Conservation (phyloP, 2,329 filamentous ascomycete genomes). For the Monilinia aucupariae region DNA sequence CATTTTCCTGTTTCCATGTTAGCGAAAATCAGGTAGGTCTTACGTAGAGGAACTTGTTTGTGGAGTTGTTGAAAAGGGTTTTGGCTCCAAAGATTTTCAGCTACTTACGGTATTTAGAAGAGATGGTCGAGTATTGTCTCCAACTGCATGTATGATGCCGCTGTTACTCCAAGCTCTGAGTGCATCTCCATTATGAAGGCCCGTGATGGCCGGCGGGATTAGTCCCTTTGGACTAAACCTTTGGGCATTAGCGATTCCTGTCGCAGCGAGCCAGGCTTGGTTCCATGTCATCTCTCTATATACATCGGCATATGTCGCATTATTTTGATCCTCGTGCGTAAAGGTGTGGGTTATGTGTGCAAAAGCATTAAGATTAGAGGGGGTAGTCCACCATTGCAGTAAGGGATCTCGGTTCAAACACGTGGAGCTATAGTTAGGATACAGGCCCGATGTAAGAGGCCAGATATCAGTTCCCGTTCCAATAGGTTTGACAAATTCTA, state of each 20-base stretch:
- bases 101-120: constrained; percentile 47
- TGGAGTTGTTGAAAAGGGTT: neutral
- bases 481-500: constrained; percentile 44
- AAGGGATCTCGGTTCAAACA: constrained; percentile 49
- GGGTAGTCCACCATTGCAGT: constrained; percentile 49
- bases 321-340: constrained; percentile 53
- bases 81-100: neutral
- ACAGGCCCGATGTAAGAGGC: constrained; percentile 36
- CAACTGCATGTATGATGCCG: constrained; percentile 55
- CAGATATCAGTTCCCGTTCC: constrained; percentile 47
- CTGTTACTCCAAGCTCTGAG: constrained; percentile 54
- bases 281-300: constrained; percentile 56
- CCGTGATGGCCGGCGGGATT: constrained; percentile 59
- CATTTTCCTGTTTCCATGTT: constrained; percentile 20
- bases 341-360: constrained; percentile 59
- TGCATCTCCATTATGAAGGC: constrained; percentile 58
- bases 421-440: constrained; percentile 25
- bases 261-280: constrained; percentile 51
- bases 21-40: neutral
- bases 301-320: constrained; percentile 54
- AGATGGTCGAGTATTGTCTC: constrained; percentile 54
- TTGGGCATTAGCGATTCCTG: constrained; percentile 43
- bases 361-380: constrained; percentile 48
- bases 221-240: constrained; percentile 50
- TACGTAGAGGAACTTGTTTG: neutral